Evolutionary conservation across 768 basidiomycete species (phyloP), one percentile per base, ranked within the genome.

Genomic region (Boletus barrowsii): DNA sequence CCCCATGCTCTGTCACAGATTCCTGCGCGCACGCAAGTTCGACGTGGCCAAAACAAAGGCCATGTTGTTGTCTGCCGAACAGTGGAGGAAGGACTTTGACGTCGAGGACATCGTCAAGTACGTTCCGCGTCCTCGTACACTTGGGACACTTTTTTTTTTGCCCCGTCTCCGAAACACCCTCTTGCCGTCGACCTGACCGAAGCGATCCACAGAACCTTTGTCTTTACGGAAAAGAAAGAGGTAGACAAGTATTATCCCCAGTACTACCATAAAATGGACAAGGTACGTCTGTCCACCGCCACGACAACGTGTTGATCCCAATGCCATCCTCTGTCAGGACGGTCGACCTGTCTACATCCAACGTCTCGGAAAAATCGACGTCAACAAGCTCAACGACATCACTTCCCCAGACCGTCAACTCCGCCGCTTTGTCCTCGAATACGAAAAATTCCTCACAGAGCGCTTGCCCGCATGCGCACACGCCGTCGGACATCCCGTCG

Each of bases 321-420:
- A 35, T 35, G 3, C 7, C 17, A 3, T 2, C 10, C 29, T 29
- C 29, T 29, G 29, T 29, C 64, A 94, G 91, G 94, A 97, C 61
- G 96, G 96, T 18, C 86, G 95, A 54, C 97, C 97, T 10, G 72
- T 99, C 63, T 99, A 98, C 80, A 83, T 99, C 66, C 93, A 99
- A 72, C 86, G 84, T 29, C 85, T 98, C 40, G 94, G 94, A 59
- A 83, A 86, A 62, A 83, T 98, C 65, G 91, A 98, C 76, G 80
- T 97, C 67, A 81, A 76, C 63, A 87, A 85, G 33, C 83, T 99
- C 45, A 91, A 94, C 73, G 73, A 75, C 4, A 74, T 85, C 58
- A 98, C 96, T 10, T 89, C 91, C 3, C 83, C 80, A 62, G 93
- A 98, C 51, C 88, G 95, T 49, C 90, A 89, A 70, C 81, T 97